These are phyloP conservation scores for Cryptococcus neoformans DNA, from an alignment of 1,284 basidiomycete genomes.

Conservation along the genomic window DNA sequence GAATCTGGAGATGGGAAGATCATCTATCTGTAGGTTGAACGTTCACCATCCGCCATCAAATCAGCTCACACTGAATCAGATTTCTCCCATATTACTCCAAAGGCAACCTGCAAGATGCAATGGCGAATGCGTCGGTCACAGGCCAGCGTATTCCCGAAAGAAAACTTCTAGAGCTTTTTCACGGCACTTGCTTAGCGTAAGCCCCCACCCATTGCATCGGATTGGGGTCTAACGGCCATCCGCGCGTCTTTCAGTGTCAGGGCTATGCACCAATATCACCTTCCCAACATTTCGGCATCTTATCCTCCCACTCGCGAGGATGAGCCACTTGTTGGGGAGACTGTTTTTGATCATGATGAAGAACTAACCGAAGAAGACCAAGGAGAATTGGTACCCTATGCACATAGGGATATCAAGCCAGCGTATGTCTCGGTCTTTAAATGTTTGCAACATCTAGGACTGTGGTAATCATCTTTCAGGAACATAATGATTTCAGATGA, in stretches of 20 bases:
- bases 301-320: slow-evolving; percentile 34
- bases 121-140: slow-evolving; percentile 81
- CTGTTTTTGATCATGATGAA: slow-evolving; percentile 69
- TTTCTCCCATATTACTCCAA: slow-evolving; percentile 49
- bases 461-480: slow-evolving; percentile 49
- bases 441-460: neutral
- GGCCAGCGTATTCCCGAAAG: slow-evolving; percentile 80
- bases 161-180: slow-evolving; percentile 84
- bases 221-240: neutral
- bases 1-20: slow-evolving; percentile 76
- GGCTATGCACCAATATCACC: slow-evolving; percentile 82
- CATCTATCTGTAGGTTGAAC: slow-evolving; percentile 63
- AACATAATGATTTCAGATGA: slow-evolving; percentile 97
- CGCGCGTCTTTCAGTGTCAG: slow-evolving; percentile 54
- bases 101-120: slow-evolving; percentile 92
- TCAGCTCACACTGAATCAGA: slow-evolving; percentile 10
- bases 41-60: neutral
- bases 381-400: slow-evolving; percentile 72
- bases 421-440: slow-evolving; percentile 58
- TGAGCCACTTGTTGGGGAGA: slow-evolving; percentile 32
- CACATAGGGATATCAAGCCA: slow-evolving; percentile 96
- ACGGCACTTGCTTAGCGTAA: slow-evolving; percentile 83
- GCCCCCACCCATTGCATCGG: slow-evolving; percentile 17
- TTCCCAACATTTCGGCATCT: slow-evolving; percentile 40
- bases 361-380: slow-evolving; percentile 52